Conservation (phyloP, 306 rosid genomes). For the Cicer chorassanicum region DNA sequence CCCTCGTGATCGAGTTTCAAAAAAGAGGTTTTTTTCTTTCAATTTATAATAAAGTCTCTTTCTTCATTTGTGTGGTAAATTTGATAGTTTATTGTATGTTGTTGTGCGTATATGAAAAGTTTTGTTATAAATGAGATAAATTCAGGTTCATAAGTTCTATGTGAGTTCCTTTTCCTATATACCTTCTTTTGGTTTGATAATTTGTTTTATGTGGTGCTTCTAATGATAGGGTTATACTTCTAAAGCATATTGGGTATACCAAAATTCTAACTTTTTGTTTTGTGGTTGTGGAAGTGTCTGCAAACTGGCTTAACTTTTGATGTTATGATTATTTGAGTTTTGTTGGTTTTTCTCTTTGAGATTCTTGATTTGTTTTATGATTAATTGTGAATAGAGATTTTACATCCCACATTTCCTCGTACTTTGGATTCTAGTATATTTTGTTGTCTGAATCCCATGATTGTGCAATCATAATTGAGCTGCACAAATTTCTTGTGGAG, state of each 20-base stretch:
- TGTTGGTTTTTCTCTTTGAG: conserved; percentile 32
- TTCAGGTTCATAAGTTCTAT: conserved; percentile 25
- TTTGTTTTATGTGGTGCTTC: conserved; percentile 16
- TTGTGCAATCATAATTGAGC: conserved; percentile 15
- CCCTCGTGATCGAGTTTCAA: conserved; percentile 23
- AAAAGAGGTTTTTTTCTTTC: neutral
- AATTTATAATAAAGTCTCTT: conserved; percentile 19
- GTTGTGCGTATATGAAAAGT: neutral
- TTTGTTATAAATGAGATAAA: conserved; percentile 18
- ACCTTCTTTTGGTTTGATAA: neutral
- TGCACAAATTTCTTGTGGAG: conserved; percentile 23
- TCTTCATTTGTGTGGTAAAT: conserved; percentile 10
- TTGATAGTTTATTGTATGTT: neutral
- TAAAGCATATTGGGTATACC: neutral
- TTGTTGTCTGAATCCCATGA: conserved; percentile 10
- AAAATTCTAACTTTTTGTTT: conserved; percentile 18
- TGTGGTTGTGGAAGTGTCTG: conserved; percentile 26
- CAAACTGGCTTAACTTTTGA: neutral
- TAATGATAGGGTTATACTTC: conserved; percentile 23
- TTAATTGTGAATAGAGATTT: neutral
- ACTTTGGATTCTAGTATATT: neutral
- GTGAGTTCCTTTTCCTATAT: conserved; percentile 42
- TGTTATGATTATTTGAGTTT: neutral
- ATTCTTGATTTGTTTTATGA: conserved; percentile 12
- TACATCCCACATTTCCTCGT: neutral